Conservation (phyloP, 352 stramenopile genomes). For the Blastocystis hominis region DNA sequence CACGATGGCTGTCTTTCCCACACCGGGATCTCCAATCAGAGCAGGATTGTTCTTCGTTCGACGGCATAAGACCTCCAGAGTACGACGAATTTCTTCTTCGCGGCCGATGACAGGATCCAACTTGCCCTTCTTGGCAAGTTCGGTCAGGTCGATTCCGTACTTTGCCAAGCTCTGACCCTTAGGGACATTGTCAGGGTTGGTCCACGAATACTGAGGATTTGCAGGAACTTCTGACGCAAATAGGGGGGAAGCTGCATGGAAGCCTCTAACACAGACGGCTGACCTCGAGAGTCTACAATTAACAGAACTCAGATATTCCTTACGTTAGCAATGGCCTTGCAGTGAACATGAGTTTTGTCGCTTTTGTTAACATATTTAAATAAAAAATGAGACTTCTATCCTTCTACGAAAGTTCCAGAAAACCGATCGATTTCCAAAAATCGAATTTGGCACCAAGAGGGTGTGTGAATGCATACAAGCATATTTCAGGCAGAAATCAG, state of each 20-base stretch:
- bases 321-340: background rate
- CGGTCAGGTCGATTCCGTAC: conserved; percentile 70
- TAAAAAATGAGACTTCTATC: background rate
- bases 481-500: too few relatives aligned
- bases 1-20: conserved; percentile 84
- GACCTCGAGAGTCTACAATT: conserved; percentile 24
- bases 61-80: conserved; percentile 84
- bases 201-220: conserved; percentile 64
- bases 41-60: conserved; percentile 96
- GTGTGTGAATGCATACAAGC: too few relatives aligned
- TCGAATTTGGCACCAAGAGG: background rate
- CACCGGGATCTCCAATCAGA: conserved; percentile 87
- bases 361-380: background rate
- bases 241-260: background rate
- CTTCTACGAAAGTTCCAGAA: conserved; percentile 25
- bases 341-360: background rate
- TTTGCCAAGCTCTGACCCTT: conserved; percentile 71
- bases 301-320: background rate
- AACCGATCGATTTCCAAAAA: background rate
- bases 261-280: background rate
- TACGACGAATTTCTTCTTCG: conserved; percentile 83
- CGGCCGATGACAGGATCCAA: conserved; percentile 83
- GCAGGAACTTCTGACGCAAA: background rate
- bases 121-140: conserved; percentile 69
- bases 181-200: conserved; percentile 73